Base-by-base conservation (phyloP, 1,284 basidiomycete genomes). In the Mycena citricolor region DNA sequence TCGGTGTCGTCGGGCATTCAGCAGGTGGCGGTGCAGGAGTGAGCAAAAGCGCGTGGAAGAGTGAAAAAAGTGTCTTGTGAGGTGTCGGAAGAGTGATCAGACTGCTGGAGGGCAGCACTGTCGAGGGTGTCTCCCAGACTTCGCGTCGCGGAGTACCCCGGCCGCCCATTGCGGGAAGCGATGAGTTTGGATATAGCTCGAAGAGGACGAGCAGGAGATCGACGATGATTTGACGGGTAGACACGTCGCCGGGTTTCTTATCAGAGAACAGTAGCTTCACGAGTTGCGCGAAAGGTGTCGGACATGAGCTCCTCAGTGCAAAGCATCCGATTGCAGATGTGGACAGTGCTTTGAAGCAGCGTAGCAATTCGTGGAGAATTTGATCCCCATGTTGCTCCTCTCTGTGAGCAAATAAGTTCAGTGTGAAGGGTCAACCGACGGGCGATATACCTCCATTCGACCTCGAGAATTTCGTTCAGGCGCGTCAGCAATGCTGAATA, bases 351-450 rank as follows among this genome's bases (percentile, higher is more conserved):
- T 97, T 97, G 66, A 99, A 81, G 66, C 94, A 97, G 3, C 94
- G 83, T 21, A 99, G 71, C 0, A 99, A 70, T 62, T 98, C 95
- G 57, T 95, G 86, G 7, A 99, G 74, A 35, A 97, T 75, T 62
- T 94, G 85, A 62, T 99, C 97, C 60, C 97, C 95, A 57, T 97
- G 94, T 61, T 97, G 94, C 62, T 99, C 95, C 64, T 98, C 95
- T 51, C 94, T 93, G 56, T 4, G 22, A 6, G 4, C 45, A 37
- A 33, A 17, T n/a, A 30, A 35, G 33, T 42, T n/a, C 16, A 55
- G 36, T 46, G n/a, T n/a, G n/a, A n/a, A n/a, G 39, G 11, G 28
- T 36, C 29, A 14, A 22, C 14, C 14, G 21, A 11, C 36, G 19
- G 20, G 6, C 37, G 21, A 38, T 36, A 31, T 1, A 91, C 90